Evolutionary conservation across 1,284 basidiomycete species (phyloP).

Genomic region (Leccinum fuscescens): DNA sequence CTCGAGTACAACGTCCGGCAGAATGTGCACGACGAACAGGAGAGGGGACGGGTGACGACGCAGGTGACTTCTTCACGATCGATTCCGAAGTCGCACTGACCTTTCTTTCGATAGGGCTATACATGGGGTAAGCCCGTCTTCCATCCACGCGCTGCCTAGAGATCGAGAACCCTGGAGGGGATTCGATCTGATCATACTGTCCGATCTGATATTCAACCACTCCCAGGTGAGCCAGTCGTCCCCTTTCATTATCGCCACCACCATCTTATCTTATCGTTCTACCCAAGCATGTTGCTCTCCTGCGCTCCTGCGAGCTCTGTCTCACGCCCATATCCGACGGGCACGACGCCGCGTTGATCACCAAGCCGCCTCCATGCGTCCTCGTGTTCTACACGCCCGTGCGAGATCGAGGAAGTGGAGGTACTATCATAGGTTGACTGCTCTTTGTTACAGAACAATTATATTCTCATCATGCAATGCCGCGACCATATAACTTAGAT

Average conservation of each 20-base stretch:
- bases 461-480: no score
- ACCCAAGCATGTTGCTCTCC: conserved; percentile 75
- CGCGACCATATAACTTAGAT: no score
- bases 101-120: conserved; percentile 61
- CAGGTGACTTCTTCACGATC: conserved; percentile 42
- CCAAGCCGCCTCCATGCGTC: conserved; percentile 48
- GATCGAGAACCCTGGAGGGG: conserved; percentile 23
- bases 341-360: not conserved
- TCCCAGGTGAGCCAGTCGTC: conserved; percentile 54
- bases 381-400: conserved; percentile 80
- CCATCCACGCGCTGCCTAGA: conserved; percentile 37
- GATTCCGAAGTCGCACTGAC: not conserved
- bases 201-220: conserved; percentile 90
- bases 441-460: no score
- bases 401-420: no score
- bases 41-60: conserved; percentile 39
- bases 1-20: conserved; percentile 65
- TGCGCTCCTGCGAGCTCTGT: conserved; percentile 70
- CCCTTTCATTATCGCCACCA: not conserved
- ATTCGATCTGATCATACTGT: conserved; percentile 86
- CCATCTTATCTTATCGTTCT: not conserved
- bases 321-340: conserved; percentile 15
- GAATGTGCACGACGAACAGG: conserved; percentile 46
- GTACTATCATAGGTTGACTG: no score
- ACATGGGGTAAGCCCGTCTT: conserved; percentile 85